A percentile compares a stretch with the other conserved stretches of the same genome.
phyloP scores from a whole-genome alignment of 495 filamentous ascomycete genomes.

The Trichoderma gamsii region DNA sequence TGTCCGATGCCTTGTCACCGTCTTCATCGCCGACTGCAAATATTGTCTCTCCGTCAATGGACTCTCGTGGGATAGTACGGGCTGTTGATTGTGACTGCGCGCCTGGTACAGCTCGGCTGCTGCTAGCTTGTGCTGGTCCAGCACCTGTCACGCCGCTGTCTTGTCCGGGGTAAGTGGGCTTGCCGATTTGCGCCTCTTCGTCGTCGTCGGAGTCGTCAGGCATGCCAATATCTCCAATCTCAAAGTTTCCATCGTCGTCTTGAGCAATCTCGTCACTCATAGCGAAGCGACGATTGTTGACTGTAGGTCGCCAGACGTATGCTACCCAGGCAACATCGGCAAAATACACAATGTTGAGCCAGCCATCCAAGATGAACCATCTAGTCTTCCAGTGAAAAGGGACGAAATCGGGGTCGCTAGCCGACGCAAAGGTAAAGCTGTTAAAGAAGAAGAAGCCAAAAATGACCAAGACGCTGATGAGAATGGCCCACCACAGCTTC shows the following conservation, averaged over 20 bases:
- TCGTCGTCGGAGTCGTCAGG: conserved; percentile 62
- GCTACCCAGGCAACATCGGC: conserved; percentile 85
- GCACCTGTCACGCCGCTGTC: conserved; percentile 11
- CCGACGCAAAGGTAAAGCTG: conserved; percentile 84
- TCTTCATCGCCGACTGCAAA: conserved; percentile 83
- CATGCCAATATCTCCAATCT: conserved; percentile 87
- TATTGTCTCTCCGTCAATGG: conserved; percentile 85
- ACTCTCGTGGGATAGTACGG: conserved; percentile 51
- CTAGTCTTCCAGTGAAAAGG: conserved; percentile 92
- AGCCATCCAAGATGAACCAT: conserved; percentile 97
- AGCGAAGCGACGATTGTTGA: conserved; percentile 93
- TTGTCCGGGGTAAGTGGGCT: conserved; percentile 23
- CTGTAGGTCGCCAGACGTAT: conserved; percentile 96
- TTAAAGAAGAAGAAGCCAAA: conserved; percentile 96
- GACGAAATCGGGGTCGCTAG: conserved; percentile 75
- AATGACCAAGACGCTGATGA: conserved; percentile 86
- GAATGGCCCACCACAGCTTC: conserved; percentile 97
- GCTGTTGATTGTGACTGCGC: conserved; percentile 29
- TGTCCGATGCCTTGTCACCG: conserved; percentile 55
- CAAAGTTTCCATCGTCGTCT: conserved; percentile 93
- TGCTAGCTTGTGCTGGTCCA: conserved; percentile 19
- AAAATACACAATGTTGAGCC: conserved; percentile 95
- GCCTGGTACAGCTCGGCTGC: conserved; percentile 35
- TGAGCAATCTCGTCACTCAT: conserved; percentile 99
- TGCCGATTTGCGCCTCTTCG: conserved; percentile 41